Evolutionary conservation across 2,329 filamentous ascomycete species (phyloP).

Genomic region (Ceratocystis cacaofunesta): DNA sequence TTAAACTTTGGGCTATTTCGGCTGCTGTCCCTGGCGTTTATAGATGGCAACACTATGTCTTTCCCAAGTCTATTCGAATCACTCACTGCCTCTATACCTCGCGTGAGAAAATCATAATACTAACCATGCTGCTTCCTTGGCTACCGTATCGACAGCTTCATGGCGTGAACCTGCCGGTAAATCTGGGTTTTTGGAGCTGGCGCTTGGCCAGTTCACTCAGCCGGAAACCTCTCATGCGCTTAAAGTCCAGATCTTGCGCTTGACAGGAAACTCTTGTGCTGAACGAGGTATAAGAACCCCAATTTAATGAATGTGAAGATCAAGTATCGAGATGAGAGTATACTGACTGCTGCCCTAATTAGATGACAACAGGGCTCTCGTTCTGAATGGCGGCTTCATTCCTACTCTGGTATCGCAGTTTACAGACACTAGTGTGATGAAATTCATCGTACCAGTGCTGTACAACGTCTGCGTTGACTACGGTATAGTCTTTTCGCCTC

Average conservation of each 20-base stretch:
- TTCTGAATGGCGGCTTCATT: conserved; percentile 36
- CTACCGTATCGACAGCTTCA: not conserved
- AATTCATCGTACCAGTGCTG: conserved; percentile 42
- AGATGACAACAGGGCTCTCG: conserved; percentile 45
- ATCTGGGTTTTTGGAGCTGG: conserved; percentile 3
- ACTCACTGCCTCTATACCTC: not conserved
- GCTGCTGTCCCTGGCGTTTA: not conserved
- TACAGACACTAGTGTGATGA: conserved; percentile 32
- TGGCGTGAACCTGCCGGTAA: conserved; percentile 14
- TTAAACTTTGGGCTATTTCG: not conserved
- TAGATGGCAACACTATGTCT: not conserved
- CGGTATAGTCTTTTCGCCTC: conserved; percentile 28
- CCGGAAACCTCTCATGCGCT: not conserved
- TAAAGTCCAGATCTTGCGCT: conserved; percentile 12
- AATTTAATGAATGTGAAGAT: not conserved
- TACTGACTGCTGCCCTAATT: not conserved
- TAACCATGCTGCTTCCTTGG: not conserved
- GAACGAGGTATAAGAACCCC: conserved; percentile 8
- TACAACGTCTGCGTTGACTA: conserved; percentile 51
- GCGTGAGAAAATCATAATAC: not conserved
- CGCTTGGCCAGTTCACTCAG: not conserved
- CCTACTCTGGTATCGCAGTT: conserved; percentile 35
- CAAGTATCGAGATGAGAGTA: not conserved
- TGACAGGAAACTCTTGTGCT: conserved; percentile 16
- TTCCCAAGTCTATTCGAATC: not conserved